A percentile compares a stretch with the other conserved stretches of the same genome.
Evolutionary conservation across 1,284 basidiomycete species (phyloP).

Genomic region (Puccinia hordei): DNA sequence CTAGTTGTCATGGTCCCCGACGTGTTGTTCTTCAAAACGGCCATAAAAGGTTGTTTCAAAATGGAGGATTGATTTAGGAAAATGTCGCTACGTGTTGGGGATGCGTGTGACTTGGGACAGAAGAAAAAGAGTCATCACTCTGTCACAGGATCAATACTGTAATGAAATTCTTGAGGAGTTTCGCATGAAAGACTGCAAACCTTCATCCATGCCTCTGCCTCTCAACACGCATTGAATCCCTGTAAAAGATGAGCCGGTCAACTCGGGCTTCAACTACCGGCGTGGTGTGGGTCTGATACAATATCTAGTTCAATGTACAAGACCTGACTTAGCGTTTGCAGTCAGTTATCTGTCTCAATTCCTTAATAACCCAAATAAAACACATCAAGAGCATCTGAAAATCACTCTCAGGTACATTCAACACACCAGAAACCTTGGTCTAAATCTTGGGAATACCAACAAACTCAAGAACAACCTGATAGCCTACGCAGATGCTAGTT

Average conservation of each 20-base stretch:
- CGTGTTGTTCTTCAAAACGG: neutral
- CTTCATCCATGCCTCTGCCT: neutral
- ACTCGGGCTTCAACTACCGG: slow-evolving; percentile 4
- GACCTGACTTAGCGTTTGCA: no score
- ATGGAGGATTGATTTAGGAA: slow-evolving; percentile 29
- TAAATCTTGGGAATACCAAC: neutral
- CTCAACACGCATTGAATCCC: neutral
- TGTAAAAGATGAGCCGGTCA: neutral
- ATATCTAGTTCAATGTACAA: no score
- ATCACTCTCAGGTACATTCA: neutral
- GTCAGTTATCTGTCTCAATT: no score
- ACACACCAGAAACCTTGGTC: neutral
- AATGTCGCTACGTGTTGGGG: neutral
- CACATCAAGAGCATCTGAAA: neutral
- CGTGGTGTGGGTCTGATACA: neutral
- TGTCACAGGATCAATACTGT: no score
- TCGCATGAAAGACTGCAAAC: neutral
- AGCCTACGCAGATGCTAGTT: neutral
- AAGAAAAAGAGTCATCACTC: no score
- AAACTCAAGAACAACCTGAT: neutral
- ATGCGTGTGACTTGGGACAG: no score
- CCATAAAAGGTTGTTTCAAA: neutral
- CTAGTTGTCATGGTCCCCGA: neutral
- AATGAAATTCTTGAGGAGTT: neutral
- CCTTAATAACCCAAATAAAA: neutral